Conservation (phyloP, 2,329 filamentous ascomycete genomes). For the Cytospora leucostoma region DNA sequence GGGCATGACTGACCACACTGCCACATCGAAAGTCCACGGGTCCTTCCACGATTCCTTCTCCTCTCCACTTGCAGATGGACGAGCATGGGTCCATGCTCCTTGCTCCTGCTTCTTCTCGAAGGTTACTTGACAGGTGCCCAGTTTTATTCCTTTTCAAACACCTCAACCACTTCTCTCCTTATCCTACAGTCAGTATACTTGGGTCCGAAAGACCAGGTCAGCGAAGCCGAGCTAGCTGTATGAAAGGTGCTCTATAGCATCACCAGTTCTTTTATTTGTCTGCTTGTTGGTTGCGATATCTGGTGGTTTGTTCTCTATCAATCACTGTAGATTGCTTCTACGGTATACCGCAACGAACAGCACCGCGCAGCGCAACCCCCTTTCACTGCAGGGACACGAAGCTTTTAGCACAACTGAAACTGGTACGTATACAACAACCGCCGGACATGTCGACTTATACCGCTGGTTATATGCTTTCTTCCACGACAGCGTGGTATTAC, state of each 20-base stretch:
- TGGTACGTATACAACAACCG: constrained; percentile 5
- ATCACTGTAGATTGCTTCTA: constrained; percentile 8
- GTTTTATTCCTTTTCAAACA: constrained; percentile 25
- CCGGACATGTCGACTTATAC: not conserved
- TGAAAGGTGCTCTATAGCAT: constrained; percentile 3
- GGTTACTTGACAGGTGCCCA: constrained; percentile 22
- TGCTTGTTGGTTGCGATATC: constrained; percentile 17
- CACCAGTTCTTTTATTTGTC: constrained; percentile 15
- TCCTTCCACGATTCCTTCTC: not conserved
- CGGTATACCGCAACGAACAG: constrained; percentile 12
- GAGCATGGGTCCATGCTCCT: not conserved
- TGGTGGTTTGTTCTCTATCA: not conserved
- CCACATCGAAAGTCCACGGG: not conserved
- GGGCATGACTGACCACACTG: too few species aligned
- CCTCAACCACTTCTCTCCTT: constrained; percentile 16
- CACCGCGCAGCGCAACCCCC: constrained; percentile 16
- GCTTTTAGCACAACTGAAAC: constrained; percentile 17
- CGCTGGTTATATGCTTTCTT: not conserved
- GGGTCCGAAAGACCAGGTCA: constrained; percentile 10
- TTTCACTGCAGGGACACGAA: constrained; percentile 14
- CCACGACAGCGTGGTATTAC: not conserved
- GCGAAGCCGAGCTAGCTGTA: constrained; percentile 14
- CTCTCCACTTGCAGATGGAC: not conserved
- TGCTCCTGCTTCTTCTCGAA: constrained; percentile 6
- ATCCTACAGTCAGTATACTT: not conserved